A percentile compares a stretch with the other conserved stretches of the same genome.
These are phyloP conservation scores for Fusarium falciforme DNA, from an alignment of 2,329 filamentous ascomycete genomes.

Conservation along the genomic window DNA sequence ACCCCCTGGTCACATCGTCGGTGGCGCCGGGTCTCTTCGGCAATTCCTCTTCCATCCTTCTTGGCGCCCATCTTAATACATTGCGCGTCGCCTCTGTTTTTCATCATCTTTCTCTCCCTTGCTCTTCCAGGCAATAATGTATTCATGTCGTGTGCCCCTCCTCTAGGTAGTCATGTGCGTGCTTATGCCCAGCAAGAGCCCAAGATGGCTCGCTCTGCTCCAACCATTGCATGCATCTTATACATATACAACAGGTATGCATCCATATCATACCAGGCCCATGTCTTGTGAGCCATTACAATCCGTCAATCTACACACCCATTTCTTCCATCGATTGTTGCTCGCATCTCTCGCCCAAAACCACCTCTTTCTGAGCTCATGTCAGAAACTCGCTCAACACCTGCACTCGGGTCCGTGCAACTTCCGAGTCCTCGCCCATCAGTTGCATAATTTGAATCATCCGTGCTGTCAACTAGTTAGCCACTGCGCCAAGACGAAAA, in stretches of 20 bases:
- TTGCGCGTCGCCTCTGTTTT: neutral
- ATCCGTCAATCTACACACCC: neutral
- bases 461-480: constrained; percentile 54
- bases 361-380: constrained; percentile 1
- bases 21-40: constrained; percentile 31
- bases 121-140: neutral
- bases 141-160: neutral
- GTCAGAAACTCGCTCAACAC: constrained; percentile 66
- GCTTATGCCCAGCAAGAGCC: neutral
- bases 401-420: constrained; percentile 68
- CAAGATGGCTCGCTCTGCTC: neutral
- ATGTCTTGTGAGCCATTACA: neutral
- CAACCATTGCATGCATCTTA: neutral
- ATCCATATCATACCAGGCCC: neutral
- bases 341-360: neutral
- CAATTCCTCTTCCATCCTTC: constrained; percentile 27
- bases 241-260: constrained; percentile 10
- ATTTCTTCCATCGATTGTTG: neutral
- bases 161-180: neutral
- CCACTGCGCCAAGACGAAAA: neutral
- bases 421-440: constrained; percentile 69
- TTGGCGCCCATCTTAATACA: constrained; percentile 14
- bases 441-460: constrained; percentile 74
- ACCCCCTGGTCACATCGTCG: constrained; percentile 19
- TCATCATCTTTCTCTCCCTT: neutral